Percentiles rank a stretch among this genome's conserved stretches.
Evolutionary conservation across 768 basidiomycete species (phyloP).

Genomic region (Cystobasidium ongulense): DNA sequence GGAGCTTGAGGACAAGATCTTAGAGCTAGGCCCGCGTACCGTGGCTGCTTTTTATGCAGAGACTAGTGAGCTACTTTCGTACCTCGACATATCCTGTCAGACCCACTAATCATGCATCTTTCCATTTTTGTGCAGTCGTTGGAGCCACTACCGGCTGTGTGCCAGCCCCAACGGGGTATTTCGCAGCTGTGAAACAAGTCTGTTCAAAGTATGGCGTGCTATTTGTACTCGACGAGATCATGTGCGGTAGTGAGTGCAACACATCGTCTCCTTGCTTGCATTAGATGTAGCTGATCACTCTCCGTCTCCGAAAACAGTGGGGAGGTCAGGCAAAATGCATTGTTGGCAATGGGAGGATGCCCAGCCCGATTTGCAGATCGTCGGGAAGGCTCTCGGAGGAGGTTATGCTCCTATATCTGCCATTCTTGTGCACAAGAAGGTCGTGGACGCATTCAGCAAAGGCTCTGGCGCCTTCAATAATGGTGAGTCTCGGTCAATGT

Average conservation of each 20-base stretch:
- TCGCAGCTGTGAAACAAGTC: slow-evolving; percentile 53
- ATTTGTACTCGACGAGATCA: slow-evolving; percentile 83
- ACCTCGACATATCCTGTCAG: too few relatives aligned
- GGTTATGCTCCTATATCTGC: slow-evolving; percentile 73
- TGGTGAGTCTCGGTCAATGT: slow-evolving; percentile 41
- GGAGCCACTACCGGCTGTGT: slow-evolving; percentile 74
- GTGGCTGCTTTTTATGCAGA: slow-evolving; percentile 49
- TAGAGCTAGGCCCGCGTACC: slow-evolving; percentile 70
- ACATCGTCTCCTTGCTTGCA: slow-evolving; percentile 44
- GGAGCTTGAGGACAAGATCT: slow-evolving; percentile 77
- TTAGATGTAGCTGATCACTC: background rate
- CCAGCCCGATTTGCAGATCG: slow-evolving; percentile 73
- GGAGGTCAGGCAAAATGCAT: slow-evolving; percentile 79
- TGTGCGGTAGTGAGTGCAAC: slow-evolving; percentile 80
- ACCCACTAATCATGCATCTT: too few relatives aligned
- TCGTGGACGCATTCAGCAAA: slow-evolving; percentile 61
- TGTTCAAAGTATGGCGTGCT: slow-evolving; percentile 51
- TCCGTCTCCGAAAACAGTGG: background rate
- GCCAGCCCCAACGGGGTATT: slow-evolving; percentile 71
- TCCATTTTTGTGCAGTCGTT: too few relatives aligned
- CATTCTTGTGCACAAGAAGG: slow-evolving; percentile 62
- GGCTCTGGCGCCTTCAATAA: slow-evolving; percentile 43
- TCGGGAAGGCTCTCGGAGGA: slow-evolving; percentile 83
- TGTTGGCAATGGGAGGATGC: slow-evolving; percentile 75
- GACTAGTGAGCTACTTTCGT: slow-evolving; percentile 25